Evolutionary conservation across 2,329 filamentous ascomycete species (phyloP).

Genomic region (Phialemonium atrogriseum): DNA sequence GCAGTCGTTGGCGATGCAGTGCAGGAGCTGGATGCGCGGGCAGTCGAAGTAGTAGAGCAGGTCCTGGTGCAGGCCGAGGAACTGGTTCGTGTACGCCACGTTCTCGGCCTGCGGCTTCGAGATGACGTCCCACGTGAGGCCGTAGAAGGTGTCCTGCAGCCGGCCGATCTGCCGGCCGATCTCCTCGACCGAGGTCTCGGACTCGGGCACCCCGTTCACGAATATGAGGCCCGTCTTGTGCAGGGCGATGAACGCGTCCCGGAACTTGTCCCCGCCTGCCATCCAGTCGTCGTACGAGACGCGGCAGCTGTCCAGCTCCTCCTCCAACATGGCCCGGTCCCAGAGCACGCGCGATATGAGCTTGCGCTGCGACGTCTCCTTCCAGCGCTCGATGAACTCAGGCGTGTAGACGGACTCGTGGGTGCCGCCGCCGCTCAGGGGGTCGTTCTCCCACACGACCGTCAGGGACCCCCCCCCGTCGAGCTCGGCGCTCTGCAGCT

Average conservation of each 20-base stretch:
- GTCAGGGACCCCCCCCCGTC: slow-evolving; percentile 35
- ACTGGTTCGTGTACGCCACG: slow-evolving; percentile 78
- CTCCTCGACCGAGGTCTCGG: slow-evolving; percentile 54
- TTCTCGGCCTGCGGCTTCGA: slow-evolving; percentile 80
- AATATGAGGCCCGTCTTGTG: slow-evolving; percentile 66
- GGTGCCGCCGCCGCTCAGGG: slow-evolving; percentile 19
- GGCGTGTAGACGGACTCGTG: slow-evolving; percentile 25
- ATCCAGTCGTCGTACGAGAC: slow-evolving; percentile 69
- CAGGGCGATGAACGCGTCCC: slow-evolving; percentile 54
- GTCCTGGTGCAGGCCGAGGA: slow-evolving; percentile 87
- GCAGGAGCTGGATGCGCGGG: slow-evolving; percentile 78
- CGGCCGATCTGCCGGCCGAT: slow-evolving; percentile 68
- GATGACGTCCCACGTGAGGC: slow-evolving; percentile 80
- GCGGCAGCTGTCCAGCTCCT: slow-evolving; percentile 36
- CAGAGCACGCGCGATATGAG: slow-evolving; percentile 22
- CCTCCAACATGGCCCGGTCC: slow-evolving; percentile 27
- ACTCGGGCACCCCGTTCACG: slow-evolving; percentile 63
- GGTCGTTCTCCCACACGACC: slow-evolving; percentile 51
- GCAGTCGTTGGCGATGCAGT: slow-evolving; percentile 76
- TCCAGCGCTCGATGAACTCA: slow-evolving; percentile 15
- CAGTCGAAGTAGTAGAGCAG: slow-evolving; percentile 76
- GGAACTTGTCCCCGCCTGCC: slow-evolving; percentile 46
- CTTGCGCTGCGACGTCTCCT: neutral
- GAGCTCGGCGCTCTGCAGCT: slow-evolving; percentile 20
- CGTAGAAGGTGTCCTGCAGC: slow-evolving; percentile 84